Base-by-base conservation (phyloP, 371 early-diverging fungal species). In the Mucor sp. region DNA sequence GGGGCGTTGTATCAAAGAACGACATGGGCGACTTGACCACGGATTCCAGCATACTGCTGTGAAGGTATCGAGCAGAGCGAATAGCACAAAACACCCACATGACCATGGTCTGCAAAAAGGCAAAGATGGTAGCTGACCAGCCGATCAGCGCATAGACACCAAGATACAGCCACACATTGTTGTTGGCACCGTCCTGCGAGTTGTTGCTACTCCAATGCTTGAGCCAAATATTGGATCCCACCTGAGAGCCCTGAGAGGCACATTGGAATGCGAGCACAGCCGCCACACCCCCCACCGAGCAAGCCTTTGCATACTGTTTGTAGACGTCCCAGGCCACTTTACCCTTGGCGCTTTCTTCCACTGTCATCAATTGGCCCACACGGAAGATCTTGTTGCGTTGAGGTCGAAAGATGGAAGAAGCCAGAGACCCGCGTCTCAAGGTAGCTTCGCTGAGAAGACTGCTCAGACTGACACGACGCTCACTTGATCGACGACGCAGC, bases 1-100 rank as follows among this genome's bases (percentile, higher is more conserved):
- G 74, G 0, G 96, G 98, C 1, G 95, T 96, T 0, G 92, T 89
- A 70, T 96, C 93, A 71, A 89, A 89, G 67, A 95, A 97, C 0
- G 89, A 82, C 94, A 95, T 95, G 19, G 97, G 97, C 8, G 95
- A 91, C 5, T 76, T 75, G 3, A 83, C 62, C 32, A 87, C 74
- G 33, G 80, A 67, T 25, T 74, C 64, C 41, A 90, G 72, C 90
- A 90, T 90, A 14, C 84, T 73, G 4, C 81, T 64, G 23, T 92
- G 92, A 53, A 88, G 75, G 7, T 83, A 76, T 7, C 78, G 82
- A 17, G 91, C 90, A 0, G 90, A 91, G 12, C 91, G 85, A 67
- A 95, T 90, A 37, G 91, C 95, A 69, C 96, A 95, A 28, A 79
- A 79, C 1, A 95, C 89, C 92, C 92, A 95, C 4, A 93, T 86